Conservation (phyloP, 805 yeast species). For the Allodekkera sacchari region DNA sequence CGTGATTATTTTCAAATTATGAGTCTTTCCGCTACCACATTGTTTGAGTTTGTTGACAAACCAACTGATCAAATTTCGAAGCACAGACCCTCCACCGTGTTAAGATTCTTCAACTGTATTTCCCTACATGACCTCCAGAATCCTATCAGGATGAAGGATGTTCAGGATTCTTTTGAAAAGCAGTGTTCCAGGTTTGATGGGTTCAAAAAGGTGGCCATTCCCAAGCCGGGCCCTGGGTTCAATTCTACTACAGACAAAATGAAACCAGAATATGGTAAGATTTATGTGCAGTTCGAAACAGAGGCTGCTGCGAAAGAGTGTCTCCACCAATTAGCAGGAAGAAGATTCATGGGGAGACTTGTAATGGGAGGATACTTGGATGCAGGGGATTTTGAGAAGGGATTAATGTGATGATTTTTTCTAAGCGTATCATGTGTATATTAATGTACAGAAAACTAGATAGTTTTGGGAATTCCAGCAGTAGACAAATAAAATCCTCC, state of each 20-base stretch:
- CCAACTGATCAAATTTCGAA: slow-evolving; percentile 9
- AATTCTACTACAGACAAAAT: slow-evolving; percentile 30
- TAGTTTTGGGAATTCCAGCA: too few species aligned
- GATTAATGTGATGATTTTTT: slow-evolving; percentile 18
- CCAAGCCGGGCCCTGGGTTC: slow-evolving; percentile 40
- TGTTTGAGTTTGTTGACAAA: slow-evolving; percentile 10
- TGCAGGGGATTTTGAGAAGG: slow-evolving; percentile 47
- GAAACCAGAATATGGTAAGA: slow-evolving; percentile 59
- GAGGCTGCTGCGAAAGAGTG: slow-evolving; percentile 48
- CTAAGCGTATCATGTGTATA: not conserved
- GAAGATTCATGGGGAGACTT: slow-evolving; percentile 57
- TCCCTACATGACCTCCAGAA: slow-evolving; percentile 56
- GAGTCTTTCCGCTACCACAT: slow-evolving; percentile 12
- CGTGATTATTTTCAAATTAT: slow-evolving; percentile 14
- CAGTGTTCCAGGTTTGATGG: slow-evolving; percentile 45
- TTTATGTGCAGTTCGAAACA: slow-evolving; percentile 57
- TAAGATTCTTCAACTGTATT: slow-evolving; percentile 60
- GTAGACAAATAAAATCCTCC: too few species aligned
- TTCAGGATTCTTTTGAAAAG: slow-evolving; percentile 41
- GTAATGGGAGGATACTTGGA: slow-evolving; percentile 57
- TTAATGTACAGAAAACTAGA: too few species aligned
- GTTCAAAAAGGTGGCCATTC: slow-evolving; percentile 48
- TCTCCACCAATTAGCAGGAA: slow-evolving; percentile 48
- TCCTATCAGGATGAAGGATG: slow-evolving; percentile 36
- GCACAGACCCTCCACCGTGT: slow-evolving; percentile 33